A percentile compares a stretch with the other conserved stretches of the same genome.
These are phyloP conservation scores for Wallacemonas rigidus DNA, from an alignment of 208 protist genomes.

Conservation along the genomic window DNA sequence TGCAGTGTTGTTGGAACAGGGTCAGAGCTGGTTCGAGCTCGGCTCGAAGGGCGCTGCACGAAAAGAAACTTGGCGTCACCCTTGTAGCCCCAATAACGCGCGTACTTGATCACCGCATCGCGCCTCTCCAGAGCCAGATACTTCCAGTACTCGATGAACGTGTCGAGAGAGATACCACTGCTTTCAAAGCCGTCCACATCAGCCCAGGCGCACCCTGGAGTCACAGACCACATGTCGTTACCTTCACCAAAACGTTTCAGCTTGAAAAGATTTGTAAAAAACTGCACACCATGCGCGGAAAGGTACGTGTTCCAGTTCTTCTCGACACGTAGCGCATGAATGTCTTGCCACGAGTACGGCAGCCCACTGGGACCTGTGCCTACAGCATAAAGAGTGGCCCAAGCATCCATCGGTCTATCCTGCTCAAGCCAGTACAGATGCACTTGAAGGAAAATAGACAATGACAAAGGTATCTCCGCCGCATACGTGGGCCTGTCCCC, in stretches of 20 bases:
- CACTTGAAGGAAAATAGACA: conserved; percentile 1
- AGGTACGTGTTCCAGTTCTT: conserved; percentile 80
- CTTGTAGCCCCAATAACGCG: conserved; percentile 86
- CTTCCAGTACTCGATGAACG: conserved; percentile 89
- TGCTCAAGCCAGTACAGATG: conserved; percentile 35
- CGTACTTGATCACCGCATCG: conserved; percentile 80
- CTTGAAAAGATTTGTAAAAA: conserved; percentile 84
- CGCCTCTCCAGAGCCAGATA: conserved; percentile 75
- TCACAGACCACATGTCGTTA: conserved; percentile 74
- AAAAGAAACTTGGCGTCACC: conserved; percentile 80
- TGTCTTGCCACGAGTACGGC: conserved; percentile 83
- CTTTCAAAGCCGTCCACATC: conserved; percentile 58
- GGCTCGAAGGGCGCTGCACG: conserved; percentile 45
- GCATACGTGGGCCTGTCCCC: conserved; percentile 14
- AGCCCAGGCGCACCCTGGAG: conserved; percentile 83
- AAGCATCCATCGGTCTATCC: conserved; percentile 47
- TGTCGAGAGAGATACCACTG: conserved; percentile 53
- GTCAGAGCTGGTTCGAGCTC: conserved; percentile 42
- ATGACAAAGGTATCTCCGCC: conserved; percentile 44
- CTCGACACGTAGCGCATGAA: conserved; percentile 61
- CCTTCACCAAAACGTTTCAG: conserved; percentile 48
- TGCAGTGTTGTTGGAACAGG: conserved; percentile 77
- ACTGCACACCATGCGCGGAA: conserved; percentile 73
- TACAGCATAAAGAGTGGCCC: conserved; percentile 74
- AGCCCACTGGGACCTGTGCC: conserved; percentile 70